A percentile compares a stretch with the other conserved stretches of the same genome.
Evolutionary conservation across 139 green algal genomes (phyloP).

Genomic region (Penium margaritaceum): DNA sequence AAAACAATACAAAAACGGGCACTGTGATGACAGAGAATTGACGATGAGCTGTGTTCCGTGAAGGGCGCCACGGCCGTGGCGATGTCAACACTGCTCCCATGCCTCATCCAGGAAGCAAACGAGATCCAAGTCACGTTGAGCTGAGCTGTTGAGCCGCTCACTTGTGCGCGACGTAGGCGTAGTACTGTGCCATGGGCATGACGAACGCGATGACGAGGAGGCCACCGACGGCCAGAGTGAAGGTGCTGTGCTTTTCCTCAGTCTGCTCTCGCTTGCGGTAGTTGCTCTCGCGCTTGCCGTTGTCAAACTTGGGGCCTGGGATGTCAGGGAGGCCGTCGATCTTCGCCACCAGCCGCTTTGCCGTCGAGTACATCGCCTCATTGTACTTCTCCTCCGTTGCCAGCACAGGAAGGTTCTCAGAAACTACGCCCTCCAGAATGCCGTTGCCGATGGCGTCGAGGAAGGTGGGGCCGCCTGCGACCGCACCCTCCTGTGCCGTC

Average conservation of each 20-base stretch:
- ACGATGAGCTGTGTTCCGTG: too few species aligned
- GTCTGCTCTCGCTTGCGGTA: constrained; percentile 53
- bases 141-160: too few species aligned
- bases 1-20: too few species aligned
- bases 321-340: constrained; percentile 64
- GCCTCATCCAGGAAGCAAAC: too few species aligned
- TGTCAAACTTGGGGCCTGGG: constrained; percentile 32
- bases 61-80: too few species aligned
- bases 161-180: constrained; percentile 47
- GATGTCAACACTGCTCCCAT: too few species aligned
- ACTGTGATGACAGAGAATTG: too few species aligned
- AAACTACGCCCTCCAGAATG: constrained; percentile 77
- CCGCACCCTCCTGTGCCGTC: constrained; percentile 81
- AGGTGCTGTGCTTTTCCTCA: constrained; percentile 40
- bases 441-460: constrained; percentile 74
- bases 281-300: constrained; percentile 34
- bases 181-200: constrained; percentile 85
- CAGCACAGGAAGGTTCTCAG: constrained; percentile 79
- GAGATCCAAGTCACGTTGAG: too few species aligned
- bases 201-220: constrained; percentile 88
- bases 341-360: constrained; percentile 72
- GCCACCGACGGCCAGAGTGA: constrained; percentile 69
- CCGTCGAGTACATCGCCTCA: constrained; percentile 63
- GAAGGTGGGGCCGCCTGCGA: constrained; percentile 83
- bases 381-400: constrained; percentile 89